A percentile compares a stretch with the other conserved stretches of the same genome.
Evolutionary conservation across 495 filamentous ascomycete genomes (phyloP).

Genomic region (Podospora pseudocomata): DNA sequence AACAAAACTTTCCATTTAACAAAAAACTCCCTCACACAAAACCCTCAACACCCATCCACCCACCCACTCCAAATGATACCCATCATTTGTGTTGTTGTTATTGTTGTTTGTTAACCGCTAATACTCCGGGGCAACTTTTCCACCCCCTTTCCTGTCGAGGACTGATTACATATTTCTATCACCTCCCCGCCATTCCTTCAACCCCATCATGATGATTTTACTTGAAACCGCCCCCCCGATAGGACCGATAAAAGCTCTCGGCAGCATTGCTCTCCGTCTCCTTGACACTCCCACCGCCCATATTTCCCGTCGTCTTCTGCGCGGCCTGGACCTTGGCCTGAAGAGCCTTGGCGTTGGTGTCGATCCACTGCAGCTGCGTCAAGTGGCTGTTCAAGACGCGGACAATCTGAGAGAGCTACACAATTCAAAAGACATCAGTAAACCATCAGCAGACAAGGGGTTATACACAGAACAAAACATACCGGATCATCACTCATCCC

Average conservation of each 20-base stretch:
- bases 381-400: slow-evolving; percentile 90
- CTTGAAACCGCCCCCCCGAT: slow-evolving; percentile 52
- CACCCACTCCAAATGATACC: slow-evolving; percentile 30
- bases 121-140: neutral
- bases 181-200: neutral
- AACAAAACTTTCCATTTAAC: neutral
- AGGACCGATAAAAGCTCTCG: slow-evolving; percentile 80
- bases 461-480: slow-evolving; percentile 39
- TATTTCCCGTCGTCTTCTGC: slow-evolving; percentile 66
- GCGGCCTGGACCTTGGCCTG: slow-evolving; percentile 73
- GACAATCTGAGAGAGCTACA: slow-evolving; percentile 86
- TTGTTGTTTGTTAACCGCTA: neutral
- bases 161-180: neutral
- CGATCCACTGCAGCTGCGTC: slow-evolving; percentile 83
- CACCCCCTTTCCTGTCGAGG: neutral
- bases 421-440: neutral
- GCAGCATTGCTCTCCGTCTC: slow-evolving; percentile 59
- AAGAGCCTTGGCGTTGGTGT: slow-evolving; percentile 73
- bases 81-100: slow-evolving; percentile 22
- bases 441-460: no score
- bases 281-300: slow-evolving; percentile 56
- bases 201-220: neutral
- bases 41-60: neutral
- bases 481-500: slow-evolving; percentile 89
- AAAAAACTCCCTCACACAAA: slow-evolving; percentile 4